phyloP scores from a whole-genome alignment of 306 rosid genomes.

The Ziziphus jujuba region DNA sequence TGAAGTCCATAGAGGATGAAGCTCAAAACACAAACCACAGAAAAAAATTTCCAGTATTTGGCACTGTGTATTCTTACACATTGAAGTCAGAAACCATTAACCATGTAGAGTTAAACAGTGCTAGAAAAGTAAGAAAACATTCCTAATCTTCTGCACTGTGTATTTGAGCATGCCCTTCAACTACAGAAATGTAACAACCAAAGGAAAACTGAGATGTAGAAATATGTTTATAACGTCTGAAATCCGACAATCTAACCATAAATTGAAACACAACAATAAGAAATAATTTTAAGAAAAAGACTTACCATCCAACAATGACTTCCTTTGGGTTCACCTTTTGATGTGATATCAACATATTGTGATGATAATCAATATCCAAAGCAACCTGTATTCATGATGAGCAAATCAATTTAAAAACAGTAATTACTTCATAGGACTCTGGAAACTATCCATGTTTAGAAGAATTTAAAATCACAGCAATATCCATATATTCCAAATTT shows the following conservation, averaged over 20 bases:
- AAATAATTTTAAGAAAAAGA: background rate
- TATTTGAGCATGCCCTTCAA: too few species aligned
- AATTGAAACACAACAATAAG: background rate
- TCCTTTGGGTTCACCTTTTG: constrained; percentile 97
- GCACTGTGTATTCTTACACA: too few species aligned
- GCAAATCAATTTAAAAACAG: background rate
- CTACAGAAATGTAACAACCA: background rate
- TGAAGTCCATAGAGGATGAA: too few species aligned
- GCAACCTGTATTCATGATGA: constrained; percentile 60
- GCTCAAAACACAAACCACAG: too few species aligned
- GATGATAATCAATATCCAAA: constrained; percentile 93
- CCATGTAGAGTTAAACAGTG: too few species aligned
- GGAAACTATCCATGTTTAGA: background rate
- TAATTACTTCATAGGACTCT: background rate
- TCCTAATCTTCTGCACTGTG: too few species aligned
- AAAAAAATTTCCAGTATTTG: too few species aligned
- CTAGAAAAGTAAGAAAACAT: too few species aligned
- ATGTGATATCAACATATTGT: constrained; percentile 78
- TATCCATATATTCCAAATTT: background rate
- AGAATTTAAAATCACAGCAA: background rate
- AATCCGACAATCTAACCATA: background rate
- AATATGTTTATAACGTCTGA: background rate
- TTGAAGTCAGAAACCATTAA: too few species aligned
- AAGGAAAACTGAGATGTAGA: too few species aligned
- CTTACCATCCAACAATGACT: constrained; percentile 92